Base-by-base conservation (phyloP, 768 basidiomycete species). In the Suillus cothurnatus region DNA sequence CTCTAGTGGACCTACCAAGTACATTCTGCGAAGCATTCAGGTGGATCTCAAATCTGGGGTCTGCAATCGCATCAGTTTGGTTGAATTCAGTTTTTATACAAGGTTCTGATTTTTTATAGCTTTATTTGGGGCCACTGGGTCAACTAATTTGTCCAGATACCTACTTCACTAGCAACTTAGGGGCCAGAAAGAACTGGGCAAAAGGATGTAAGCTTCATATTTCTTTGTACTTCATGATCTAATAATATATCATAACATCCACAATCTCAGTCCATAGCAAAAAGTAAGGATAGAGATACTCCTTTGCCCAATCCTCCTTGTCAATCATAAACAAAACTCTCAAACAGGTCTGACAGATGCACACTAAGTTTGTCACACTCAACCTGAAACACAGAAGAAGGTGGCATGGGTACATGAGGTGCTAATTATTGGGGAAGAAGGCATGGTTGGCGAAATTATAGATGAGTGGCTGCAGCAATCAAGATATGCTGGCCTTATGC, bases 101-200 rank as follows among this genome's bases (percentile, higher is more conserved):
- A 61, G 47, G 47, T 36, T 31, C 66, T 63, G 41, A 73, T 32
- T n/a, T 26, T 19, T 49, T 6, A 12, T 67, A 93, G 87, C 78
- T 94, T 59, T 86, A 87, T 56, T 82, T 87, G 32, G 92, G 94
- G 14, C 77, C 84, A 3, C 78, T 92, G 45, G 95, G 95, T 3
- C 70, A 73, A 8, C 82, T 99, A 7, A 97, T 95, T 80, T 86
- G 89, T 58, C 96, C 96, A 2, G 94, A 95, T 73, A 97, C 93
- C 2, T 97, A 85, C 73, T 74, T 95, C 56, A 85, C 86, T 43
- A 84, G 87, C 7, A 76, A 84, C 52, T 79, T 80, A 64, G 84
- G 87, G 59, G 89, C 95, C 1, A 95, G 95, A 21, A 97, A 98
- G 71, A 97, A 96, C 68, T 97, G 94, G 92, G 95, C 94, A 19